phyloP scores from a whole-genome alignment of 805 yeast species.

The Ogataea nakhonphanomensis region DNA sequence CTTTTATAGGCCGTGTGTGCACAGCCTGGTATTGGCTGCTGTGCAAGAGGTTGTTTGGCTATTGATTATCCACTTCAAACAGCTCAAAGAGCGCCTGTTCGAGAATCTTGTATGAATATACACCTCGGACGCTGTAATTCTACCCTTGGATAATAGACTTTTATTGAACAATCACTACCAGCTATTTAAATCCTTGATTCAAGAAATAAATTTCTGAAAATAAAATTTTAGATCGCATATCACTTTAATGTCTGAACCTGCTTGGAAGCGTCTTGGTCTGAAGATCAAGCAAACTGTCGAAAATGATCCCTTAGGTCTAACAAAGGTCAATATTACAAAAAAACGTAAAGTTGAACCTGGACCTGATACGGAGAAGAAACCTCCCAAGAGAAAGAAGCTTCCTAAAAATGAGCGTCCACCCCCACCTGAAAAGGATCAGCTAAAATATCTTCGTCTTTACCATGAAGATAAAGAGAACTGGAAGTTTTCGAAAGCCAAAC shows the following conservation, averaged over 20 bases:
- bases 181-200: background rate
- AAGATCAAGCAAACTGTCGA: slow-evolving; percentile 48
- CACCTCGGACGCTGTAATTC: too few relatives aligned
- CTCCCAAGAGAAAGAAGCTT: slow-evolving; percentile 65
- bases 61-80: too few relatives aligned
- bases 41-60: too few relatives aligned
- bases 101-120: too few relatives aligned
- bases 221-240: slow-evolving; percentile 1
- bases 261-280: slow-evolving; percentile 80
- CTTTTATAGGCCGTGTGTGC: background rate
- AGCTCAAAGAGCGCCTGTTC: too few relatives aligned
- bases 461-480: slow-evolving; percentile 55
- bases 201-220: background rate
- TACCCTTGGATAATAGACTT: too few relatives aligned
- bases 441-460: slow-evolving; percentile 59
- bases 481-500: slow-evolving; percentile 86
- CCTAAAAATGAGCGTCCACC: slow-evolving; percentile 67
- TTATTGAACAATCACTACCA: background rate
- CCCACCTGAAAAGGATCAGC: slow-evolving; percentile 76
- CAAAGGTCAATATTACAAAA: slow-evolving; percentile 41
- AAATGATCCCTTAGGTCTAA: slow-evolving; percentile 43
- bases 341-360: slow-evolving; percentile 27
- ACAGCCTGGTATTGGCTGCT: background rate
- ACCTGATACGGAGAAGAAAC: slow-evolving; percentile 42
- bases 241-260: slow-evolving; percentile 48